Evolutionary conservation across 257 asterid species (phyloP), one percentile per base, ranked within the genome.

Genomic region (Rubia yunnanensis): DNA sequence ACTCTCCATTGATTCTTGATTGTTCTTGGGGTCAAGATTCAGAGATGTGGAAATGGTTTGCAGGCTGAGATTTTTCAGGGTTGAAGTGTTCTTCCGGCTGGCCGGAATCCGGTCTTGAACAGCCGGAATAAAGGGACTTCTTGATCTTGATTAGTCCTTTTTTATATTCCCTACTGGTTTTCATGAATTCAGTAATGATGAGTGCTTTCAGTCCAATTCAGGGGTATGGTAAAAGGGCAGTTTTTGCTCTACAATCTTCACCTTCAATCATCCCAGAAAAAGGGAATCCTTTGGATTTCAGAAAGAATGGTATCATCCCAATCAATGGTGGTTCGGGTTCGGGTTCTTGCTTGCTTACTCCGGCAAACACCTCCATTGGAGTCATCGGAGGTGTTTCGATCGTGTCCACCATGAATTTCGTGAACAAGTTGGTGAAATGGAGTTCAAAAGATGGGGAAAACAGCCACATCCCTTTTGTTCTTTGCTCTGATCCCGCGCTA

Each of bases 401-500:
- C 0, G 65, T 54, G 6, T 68, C 83, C 38, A 79, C 83, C 41
- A 63, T 77, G 31, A 71, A 55, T 22, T 84, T 84, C 64, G 74
- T 77, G 27, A 73, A 63, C 1, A 81, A 77, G 36, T 62, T 81
- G 50, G 84, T 76, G 71, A 68, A 66, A 30, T 78, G 77, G 75
- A 73, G 71, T 71, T 66, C 66, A 35, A 72, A 63, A 53, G 61
- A 70, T 30, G 79, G 55, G 58, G 81, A 68, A 44, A 72, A 57
- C 38, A 65, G 75, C 41, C 57, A 70, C 54, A 56, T 73, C 22
- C 87, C 87, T 5, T 81, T 84, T 69, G 72, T 86, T 65, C 79
- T 91, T 5, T 86, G 85, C 77, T 80, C 85, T 15, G 95, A 88
- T 77, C 95, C 94, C 11, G 54, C 61, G 39, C 79, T 83, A 18